Evolutionary conservation across 306 rosid genomes (phyloP).

Genomic region (Potentilla sterilis): DNA sequence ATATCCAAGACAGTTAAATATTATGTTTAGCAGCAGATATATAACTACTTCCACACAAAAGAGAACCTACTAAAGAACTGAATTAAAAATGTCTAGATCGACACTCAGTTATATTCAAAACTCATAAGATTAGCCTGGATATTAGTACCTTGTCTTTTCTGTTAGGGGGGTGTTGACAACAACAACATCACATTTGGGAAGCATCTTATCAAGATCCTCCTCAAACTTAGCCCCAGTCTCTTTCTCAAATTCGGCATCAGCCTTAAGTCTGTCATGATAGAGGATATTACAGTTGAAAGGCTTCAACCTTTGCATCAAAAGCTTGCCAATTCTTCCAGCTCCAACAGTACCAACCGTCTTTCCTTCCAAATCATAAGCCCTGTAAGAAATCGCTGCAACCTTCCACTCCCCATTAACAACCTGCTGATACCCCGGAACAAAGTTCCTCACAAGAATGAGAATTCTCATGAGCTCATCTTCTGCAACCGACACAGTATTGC

Average conservation of each 20-base stretch:
- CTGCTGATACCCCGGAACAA: slow-evolving; percentile 81
- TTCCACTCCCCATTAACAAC: slow-evolving; percentile 79
- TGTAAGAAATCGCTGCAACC: slow-evolving; percentile 85
- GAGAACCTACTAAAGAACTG: slow-evolving; percentile 1
- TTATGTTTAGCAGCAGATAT: not conserved
- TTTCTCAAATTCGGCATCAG: slow-evolving; percentile 70
- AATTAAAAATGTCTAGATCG: not conserved
- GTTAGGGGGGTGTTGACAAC: slow-evolving; percentile 93
- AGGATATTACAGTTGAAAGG: slow-evolving; percentile 88
- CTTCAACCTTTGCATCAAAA: slow-evolving; percentile 82
- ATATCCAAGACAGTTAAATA: not conserved
- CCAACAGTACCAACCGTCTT: slow-evolving; percentile 89
- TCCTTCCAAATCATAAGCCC: slow-evolving; percentile 96
- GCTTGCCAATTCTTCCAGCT: slow-evolving; percentile 84
- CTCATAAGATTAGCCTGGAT: not conserved
- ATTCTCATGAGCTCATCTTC: slow-evolving; percentile 96
- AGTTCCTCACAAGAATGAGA: slow-evolving; percentile 82
- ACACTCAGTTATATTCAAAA: not conserved
- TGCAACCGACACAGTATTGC: slow-evolving; percentile 87
- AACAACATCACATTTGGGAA: slow-evolving; percentile 85
- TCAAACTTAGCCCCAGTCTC: slow-evolving; percentile 79
- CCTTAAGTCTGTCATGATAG: slow-evolving; percentile 76
- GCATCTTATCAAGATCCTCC: slow-evolving; percentile 94
- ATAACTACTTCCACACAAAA: not conserved
- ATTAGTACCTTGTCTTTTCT: slow-evolving; percentile 74